phyloP scores from a whole-genome alignment of 2,329 filamentous ascomycete genomes.

The Fusarium sp. region DNA sequence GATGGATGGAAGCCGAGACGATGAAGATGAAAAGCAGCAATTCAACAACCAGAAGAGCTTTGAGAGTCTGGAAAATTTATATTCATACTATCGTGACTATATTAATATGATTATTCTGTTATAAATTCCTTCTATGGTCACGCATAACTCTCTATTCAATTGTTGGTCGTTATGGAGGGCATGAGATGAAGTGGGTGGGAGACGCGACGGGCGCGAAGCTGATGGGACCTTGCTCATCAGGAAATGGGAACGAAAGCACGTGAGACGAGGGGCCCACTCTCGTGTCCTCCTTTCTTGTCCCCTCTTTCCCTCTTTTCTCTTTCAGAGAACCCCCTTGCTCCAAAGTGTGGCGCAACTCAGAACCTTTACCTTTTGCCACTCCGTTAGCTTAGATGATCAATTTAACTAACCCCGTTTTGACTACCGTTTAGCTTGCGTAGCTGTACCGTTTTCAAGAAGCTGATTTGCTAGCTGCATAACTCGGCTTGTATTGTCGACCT shows the following conservation, averaged over 20 bases:
- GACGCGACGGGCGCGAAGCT: constrained; percentile 60
- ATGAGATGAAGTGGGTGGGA: constrained; percentile 56
- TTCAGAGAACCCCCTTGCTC: constrained; percentile 31
- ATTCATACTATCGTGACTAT: accelerated
- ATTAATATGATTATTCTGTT: constrained; percentile 18
- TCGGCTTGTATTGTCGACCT: constrained; percentile 4
- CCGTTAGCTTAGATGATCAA: neutral
- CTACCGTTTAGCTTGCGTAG: constrained; percentile 28
- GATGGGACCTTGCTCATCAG: constrained; percentile 52
- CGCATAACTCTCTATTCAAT: constrained; percentile 21
- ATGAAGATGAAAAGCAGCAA: constrained; percentile 24
- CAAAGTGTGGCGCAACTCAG: constrained; percentile 25
- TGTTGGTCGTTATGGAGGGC: constrained; percentile 51
- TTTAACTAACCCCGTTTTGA: constrained; percentile 20
- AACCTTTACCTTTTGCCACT: constrained; percentile 8
- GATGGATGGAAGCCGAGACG: constrained; percentile 22
- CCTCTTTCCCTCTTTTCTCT: constrained; percentile 6
- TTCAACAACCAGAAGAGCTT: constrained; percentile 39
- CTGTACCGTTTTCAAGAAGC: neutral
- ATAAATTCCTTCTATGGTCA: constrained; percentile 48
- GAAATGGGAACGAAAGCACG: constrained; percentile 60
- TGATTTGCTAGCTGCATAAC: neutral
- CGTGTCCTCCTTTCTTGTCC: constrained; percentile 34
- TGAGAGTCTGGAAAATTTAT: constrained; percentile 45
- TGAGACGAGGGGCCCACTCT: constrained; percentile 48